phyloP scores from a whole-genome alignment of 225 moss, liverwort and hornwort species.

The Marchantia paleacea region DNA sequence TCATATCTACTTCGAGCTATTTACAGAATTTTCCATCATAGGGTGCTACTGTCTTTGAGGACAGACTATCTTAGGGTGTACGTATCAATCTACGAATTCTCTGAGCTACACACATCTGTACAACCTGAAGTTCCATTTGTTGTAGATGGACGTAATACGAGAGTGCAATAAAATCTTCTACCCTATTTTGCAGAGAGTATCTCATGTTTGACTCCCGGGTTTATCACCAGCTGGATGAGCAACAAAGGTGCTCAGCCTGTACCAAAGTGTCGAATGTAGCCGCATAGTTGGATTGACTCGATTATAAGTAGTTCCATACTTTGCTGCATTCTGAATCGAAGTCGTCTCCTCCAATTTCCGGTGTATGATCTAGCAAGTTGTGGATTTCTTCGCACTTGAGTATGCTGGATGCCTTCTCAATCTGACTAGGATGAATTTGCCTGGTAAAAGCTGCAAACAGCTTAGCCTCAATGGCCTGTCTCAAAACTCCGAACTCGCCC shows the following conservation, averaged over 20 bases:
- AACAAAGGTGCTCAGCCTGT: background rate
- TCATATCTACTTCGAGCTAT: too few species aligned
- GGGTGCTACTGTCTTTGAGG: too few species aligned
- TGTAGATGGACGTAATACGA: too few species aligned
- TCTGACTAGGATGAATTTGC: background rate
- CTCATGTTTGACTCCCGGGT: background rate
- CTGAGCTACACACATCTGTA: too few species aligned
- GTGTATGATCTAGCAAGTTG: background rate
- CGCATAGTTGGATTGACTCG: background rate
- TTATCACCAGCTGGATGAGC: background rate
- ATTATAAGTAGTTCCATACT: slow-evolving; percentile 7
- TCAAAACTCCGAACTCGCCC: background rate
- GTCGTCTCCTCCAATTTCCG: background rate
- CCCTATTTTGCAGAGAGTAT: too few species aligned
- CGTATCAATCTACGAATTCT: too few species aligned
- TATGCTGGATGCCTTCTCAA: background rate
- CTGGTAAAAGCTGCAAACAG: slow-evolving; percentile 18
- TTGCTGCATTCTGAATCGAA: background rate
- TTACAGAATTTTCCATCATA: too few species aligned
- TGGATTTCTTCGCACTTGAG: background rate
- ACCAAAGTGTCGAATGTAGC: background rate
- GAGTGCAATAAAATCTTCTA: too few species aligned
- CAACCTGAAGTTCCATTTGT: too few species aligned
- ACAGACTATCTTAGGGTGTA: too few species aligned
- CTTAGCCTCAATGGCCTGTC: slow-evolving; percentile 17